Evolutionary conservation across 768 basidiomycete species (phyloP).

Genomic region (Lactarius sanguifluus): DNA sequence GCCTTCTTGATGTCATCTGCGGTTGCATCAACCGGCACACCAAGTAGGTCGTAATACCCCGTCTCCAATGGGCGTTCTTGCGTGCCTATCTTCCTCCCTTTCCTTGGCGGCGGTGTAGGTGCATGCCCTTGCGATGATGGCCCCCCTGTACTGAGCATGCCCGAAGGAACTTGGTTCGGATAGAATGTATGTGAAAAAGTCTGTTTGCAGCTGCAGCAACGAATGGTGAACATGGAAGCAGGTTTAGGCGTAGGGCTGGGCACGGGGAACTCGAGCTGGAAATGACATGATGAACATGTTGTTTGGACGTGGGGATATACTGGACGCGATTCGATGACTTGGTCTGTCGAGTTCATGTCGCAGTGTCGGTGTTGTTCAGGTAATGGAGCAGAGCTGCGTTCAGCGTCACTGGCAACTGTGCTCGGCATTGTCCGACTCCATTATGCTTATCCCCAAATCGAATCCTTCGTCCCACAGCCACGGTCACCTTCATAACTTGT

Average conservation of each 20-base stretch:
- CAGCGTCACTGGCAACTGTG: neutral
- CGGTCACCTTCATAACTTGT: neutral
- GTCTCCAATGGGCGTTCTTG: slow-evolving; percentile 88
- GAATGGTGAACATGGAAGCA: slow-evolving; percentile 60
- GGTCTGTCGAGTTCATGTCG: slow-evolving; percentile 46
- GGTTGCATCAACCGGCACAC: slow-evolving; percentile 70
- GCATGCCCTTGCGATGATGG: slow-evolving; percentile 26
- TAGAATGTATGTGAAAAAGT: slow-evolving; percentile 67
- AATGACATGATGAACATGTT: slow-evolving; percentile 56
- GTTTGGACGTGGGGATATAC: slow-evolving; percentile 66
- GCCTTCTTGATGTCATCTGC: slow-evolving; percentile 89
- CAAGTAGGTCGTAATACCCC: slow-evolving; percentile 86
- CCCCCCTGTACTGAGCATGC: slow-evolving; percentile 14
- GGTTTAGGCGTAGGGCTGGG: slow-evolving; percentile 57
- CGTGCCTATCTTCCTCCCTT: slow-evolving; percentile 80
- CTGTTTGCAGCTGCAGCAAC: slow-evolving; percentile 66
- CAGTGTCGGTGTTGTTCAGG: neutral
- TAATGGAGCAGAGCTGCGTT: neutral
- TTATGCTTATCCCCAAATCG: neutral
- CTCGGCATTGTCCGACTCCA: slow-evolving; percentile 8
- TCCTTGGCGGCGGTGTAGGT: slow-evolving; percentile 36
- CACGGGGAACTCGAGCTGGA: slow-evolving; percentile 64
- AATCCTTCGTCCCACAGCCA: neutral
- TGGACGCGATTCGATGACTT: slow-evolving; percentile 62
- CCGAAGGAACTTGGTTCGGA: slow-evolving; percentile 52